Base-by-base conservation (phyloP, 2,329 filamentous ascomycete genomes). In the Dothidotthia symphoricarpi region DNA sequence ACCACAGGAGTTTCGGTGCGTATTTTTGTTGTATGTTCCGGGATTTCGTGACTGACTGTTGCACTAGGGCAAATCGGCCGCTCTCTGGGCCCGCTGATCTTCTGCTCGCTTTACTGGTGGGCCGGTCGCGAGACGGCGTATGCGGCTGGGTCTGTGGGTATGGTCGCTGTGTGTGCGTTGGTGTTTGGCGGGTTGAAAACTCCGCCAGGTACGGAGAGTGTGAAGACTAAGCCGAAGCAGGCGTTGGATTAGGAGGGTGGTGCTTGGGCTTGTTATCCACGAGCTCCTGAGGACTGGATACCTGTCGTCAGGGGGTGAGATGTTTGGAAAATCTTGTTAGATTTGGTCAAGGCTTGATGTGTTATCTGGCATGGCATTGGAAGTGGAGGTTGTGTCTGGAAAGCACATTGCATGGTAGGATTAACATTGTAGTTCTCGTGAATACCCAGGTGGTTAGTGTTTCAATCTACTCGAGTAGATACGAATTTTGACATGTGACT, bases 41-140 rank as follows among this genome's bases (percentile, higher is more conserved):
- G 8, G 3, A 31, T 13, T 1, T 7, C 3, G 16, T 34, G 19
- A 25, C 54, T 63, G 44, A 61, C 34, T 29, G 15, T 24, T 3
- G n/a, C 4, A 27, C 75, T 22, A 82, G 91, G 93, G 5, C 93
- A 98, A 73, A 77, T 90, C 3, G 93, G 93, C 3, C 78, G 93
- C 24, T 88, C 90, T 0, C 67, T 95, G 9, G 93, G 93, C 0
- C 93, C 93, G 0, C 66, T 98, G 4, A 70, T 95, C 24, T 98
- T 98, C 63, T 97, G 93, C 46, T 88, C 88, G 32, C 74, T 98
- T 39, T 98, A 98, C 71, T 98, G 93, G 93, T 98, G 93, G 93
- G 90, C 88, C 6, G 93, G 93, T 0, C 76, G 93, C 31, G 85
- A 94, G 61, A 76, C 82, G 9, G 93, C 93, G 2, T 98, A 97